These are phyloP conservation scores for Suillus sp. DNA, from an alignment of 768 basidiomycete species.

Conservation along the genomic window DNA sequence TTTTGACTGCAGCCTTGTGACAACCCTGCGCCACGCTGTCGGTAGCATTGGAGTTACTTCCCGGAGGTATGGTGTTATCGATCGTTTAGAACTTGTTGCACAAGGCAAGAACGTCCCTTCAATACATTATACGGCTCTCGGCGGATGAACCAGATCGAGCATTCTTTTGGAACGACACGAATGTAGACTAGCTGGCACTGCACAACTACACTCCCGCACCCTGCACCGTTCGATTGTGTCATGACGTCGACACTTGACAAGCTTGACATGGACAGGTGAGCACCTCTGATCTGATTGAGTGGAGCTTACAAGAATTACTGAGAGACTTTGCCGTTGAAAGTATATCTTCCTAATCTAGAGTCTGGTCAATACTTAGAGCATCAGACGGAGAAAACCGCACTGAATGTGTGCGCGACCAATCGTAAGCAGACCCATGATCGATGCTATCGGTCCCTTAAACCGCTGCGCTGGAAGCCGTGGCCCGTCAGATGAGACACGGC, in stretches of 20 bases:
- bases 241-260: background rate
- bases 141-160: background rate
- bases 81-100: background rate
- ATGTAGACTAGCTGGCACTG: background rate
- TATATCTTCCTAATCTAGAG: background rate
- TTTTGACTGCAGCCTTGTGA: background rate
- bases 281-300: background rate
- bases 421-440: background rate
- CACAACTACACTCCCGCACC: background rate
- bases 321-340: background rate
- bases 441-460: slow-evolving; percentile 1
- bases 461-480: background rate
- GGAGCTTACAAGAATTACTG: background rate
- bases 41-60: background rate
- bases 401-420: background rate
- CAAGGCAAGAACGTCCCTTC: background rate
- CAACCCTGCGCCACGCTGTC: background rate
- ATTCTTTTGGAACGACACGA: background rate
- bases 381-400: background rate
- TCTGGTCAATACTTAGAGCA: background rate
- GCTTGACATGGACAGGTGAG: too few species aligned
- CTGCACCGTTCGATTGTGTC: background rate
- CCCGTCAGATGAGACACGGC: background rate
- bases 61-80: background rate
- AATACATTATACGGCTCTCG: background rate